Conservation (phyloP, 1,284 basidiomycete genomes). For the Ganoderma leucocontextum region DNA sequence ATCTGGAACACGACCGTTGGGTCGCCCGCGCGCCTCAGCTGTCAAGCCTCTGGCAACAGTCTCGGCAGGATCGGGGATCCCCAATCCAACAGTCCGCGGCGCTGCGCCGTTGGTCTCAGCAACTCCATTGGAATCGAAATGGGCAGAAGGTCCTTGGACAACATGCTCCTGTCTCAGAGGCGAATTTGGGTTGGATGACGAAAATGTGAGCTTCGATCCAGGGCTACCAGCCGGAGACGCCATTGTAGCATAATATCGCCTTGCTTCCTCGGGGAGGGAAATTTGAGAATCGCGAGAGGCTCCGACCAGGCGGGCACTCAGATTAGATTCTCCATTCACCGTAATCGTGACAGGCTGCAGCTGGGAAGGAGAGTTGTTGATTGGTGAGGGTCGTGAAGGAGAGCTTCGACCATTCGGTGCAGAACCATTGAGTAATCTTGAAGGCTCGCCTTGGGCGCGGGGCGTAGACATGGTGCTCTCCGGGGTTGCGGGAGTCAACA, state of each 20-base stretch:
- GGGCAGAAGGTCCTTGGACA: constrained; percentile 14
- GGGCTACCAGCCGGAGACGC: constrained; percentile 66
- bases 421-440: constrained; percentile 10
- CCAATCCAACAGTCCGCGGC: constrained; percentile 24
- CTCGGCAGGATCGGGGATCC: constrained; percentile 19
- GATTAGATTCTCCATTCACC: constrained; percentile 25
- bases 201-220: constrained; percentile 36
- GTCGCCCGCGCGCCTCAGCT: constrained; percentile 19
- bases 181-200: constrained; percentile 27
- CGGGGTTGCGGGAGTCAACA: constrained; percentile 26
- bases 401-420: constrained; percentile 15
- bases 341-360: constrained; percentile 23
- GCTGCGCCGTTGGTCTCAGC: constrained; percentile 19
- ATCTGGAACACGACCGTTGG: constrained; percentile 14
- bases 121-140: constrained; percentile 24
- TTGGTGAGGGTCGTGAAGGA: constrained; percentile 22
- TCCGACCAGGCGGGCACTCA: constrained; percentile 36
- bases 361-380: constrained; percentile 14
- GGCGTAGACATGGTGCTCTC: constrained; percentile 15
- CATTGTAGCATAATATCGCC: constrained; percentile 73
- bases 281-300: constrained; percentile 66
- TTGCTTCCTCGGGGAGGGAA: constrained; percentile 77
- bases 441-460: constrained; percentile 16
- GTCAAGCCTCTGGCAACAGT: constrained; percentile 11
- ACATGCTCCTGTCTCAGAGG: constrained; percentile 34